Conservation (phyloP, 2,329 filamentous ascomycete species). For the Dichotomopilus funicola region DNA sequence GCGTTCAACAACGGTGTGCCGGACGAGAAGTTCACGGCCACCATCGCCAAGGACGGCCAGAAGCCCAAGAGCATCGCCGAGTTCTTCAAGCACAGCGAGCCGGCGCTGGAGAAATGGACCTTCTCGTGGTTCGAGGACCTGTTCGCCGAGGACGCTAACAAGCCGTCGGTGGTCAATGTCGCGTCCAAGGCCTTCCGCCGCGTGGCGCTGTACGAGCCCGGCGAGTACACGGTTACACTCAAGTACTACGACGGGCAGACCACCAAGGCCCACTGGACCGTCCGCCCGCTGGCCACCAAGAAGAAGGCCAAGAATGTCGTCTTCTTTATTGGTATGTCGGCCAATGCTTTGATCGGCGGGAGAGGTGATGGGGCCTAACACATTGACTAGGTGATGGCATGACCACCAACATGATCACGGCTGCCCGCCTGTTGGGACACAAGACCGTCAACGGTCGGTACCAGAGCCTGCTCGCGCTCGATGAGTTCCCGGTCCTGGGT, state of each 20-base stretch:
- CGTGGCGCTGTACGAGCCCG: slow-evolving; percentile 70
- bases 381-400: slow-evolving; percentile 44
- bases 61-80: slow-evolving; percentile 49
- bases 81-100: slow-evolving; percentile 64
- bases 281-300: slow-evolving; percentile 61
- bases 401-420: slow-evolving; percentile 74
- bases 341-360: too few relatives aligned
- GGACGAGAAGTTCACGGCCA: slow-evolving; percentile 69
- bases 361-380: not conserved
- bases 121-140: slow-evolving; percentile 83
- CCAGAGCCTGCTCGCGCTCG: slow-evolving; percentile 66
- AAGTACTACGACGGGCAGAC: slow-evolving; percentile 66
- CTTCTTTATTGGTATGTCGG: slow-evolving; percentile 65
- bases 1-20: slow-evolving; percentile 62
- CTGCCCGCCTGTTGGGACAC: slow-evolving; percentile 73
- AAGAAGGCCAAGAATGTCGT: slow-evolving; percentile 80
- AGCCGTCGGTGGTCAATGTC: slow-evolving; percentile 69
- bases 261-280: slow-evolving; percentile 70
- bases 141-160: slow-evolving; percentile 65
- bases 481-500: slow-evolving; percentile 77
- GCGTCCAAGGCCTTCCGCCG: slow-evolving; percentile 72
- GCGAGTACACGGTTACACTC: slow-evolving; percentile 69
- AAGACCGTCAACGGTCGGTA: slow-evolving; percentile 81
- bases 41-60: slow-evolving; percentile 58
- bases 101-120: slow-evolving; percentile 70